phyloP scores from a whole-genome alignment of 768 basidiomycete genomes.

The Tricholomella constricta region DNA sequence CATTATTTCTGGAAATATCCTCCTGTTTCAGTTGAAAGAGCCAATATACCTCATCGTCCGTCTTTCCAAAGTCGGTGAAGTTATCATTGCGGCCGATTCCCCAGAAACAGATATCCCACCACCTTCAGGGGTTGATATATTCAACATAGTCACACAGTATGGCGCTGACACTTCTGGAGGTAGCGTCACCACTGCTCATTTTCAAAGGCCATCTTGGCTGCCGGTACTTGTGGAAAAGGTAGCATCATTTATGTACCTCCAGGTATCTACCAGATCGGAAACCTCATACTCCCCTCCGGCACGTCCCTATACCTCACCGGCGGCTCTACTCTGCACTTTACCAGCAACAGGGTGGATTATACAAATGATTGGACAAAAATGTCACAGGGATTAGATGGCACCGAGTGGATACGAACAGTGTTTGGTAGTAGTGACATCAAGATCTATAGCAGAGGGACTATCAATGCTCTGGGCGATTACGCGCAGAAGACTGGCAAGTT shows the following conservation, averaged over 20 bases:
- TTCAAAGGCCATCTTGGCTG: neutral
- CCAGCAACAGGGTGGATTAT: conserved; percentile 9
- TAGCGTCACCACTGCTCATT: conserved; percentile 1
- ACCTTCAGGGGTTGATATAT: neutral
- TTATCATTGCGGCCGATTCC: conserved; percentile 8
- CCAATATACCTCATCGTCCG: conserved; percentile 11
- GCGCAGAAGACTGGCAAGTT: conserved; percentile 13
- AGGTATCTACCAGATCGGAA: conserved; percentile 5
- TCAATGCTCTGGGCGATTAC: conserved; percentile 5
- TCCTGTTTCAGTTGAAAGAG: neutral
- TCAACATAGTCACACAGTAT: conserved; percentile 8
- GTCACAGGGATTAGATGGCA: conserved; percentile 7
- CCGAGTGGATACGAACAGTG: conserved; percentile 10
- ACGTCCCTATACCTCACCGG: conserved; percentile 7
- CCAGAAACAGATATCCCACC: conserved; percentile 2
- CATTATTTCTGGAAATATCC: conserved; percentile 5
- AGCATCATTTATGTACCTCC: conserved; percentile 7
- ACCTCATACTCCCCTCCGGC: conserved; percentile 4
- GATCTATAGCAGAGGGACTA: conserved; percentile 9
- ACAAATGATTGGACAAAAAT: conserved; percentile 11
- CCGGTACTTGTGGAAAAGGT: neutral
- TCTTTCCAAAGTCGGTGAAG: conserved; percentile 5
- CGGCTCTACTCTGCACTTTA: conserved; percentile 9
- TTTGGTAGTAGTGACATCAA: conserved; percentile 8
- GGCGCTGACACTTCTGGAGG: conserved; percentile 1